Conservation (phyloP, 1,139 yeast genomes). For the Zygosaccharomyces pseudobailii region DNA sequence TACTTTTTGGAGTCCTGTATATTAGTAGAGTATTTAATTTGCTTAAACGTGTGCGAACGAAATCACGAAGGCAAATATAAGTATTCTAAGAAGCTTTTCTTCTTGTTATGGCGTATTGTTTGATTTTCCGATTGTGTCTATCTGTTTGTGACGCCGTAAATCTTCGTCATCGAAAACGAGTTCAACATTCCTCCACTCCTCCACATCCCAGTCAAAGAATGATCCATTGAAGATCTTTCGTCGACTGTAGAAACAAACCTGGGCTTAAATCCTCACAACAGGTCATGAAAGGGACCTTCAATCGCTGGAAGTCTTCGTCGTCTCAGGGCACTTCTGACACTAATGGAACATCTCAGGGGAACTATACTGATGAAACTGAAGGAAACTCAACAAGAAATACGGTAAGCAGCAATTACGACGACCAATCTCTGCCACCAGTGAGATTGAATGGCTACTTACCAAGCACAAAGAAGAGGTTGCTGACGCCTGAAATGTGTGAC, state of each 20-base stretch:
- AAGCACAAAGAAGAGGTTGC: constrained; percentile 52
- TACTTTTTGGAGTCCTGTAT: background rate
- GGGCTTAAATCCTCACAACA: background rate
- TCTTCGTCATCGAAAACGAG: constrained; percentile 1
- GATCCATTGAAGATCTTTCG: background rate
- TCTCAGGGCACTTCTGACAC: background rate
- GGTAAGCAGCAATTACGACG: constrained; percentile 1
- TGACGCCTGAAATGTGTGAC: constrained; percentile 59
- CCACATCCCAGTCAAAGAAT: background rate
- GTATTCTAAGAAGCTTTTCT: background rate
- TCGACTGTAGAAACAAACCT: background rate
- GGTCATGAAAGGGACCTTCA: background rate
- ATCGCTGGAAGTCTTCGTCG: constrained; percentile 1
- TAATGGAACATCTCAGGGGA: background rate
- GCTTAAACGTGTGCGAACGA: background rate
- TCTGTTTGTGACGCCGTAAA: constrained; percentile 2
- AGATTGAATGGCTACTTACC: constrained; percentile 51
- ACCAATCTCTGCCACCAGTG: constrained; percentile 44
- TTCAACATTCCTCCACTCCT: background rate
- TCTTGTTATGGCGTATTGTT: background rate
- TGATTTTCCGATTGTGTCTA: background rate
- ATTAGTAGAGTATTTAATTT: background rate
- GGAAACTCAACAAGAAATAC: background rate
- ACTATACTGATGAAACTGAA: background rate
- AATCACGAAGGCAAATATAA: background rate